Percentiles rank a stretch among this genome's conserved stretches.
Evolutionary conservation across 2,329 filamentous ascomycete genomes (phyloP).

Genomic region (Phialophora tarda): DNA sequence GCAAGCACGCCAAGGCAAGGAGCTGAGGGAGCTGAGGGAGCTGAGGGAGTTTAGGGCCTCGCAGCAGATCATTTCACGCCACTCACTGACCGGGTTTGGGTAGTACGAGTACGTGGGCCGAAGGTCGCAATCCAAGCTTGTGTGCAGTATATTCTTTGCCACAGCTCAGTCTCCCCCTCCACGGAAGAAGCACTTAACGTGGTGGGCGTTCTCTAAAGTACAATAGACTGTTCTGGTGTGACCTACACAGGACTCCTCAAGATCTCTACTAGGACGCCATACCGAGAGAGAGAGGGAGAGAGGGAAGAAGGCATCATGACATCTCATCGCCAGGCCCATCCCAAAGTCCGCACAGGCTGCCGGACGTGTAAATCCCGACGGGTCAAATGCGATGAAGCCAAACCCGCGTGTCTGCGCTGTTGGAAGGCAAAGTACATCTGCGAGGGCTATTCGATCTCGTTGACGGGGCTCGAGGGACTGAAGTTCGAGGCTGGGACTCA

Average conservation of each 20-base stretch:
- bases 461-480: neutral
- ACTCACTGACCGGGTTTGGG: neutral
- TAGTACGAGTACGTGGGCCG: neutral
- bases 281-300: no score
- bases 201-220: no score
- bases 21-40: no score
- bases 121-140: neutral
- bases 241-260: no score
- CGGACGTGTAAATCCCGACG: slow-evolving; percentile 38
- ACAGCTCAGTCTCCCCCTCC: neutral
- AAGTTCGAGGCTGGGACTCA: neutral
- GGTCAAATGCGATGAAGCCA: slow-evolving; percentile 51
- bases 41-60: no score
- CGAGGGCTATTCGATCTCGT: slow-evolving; percentile 15
- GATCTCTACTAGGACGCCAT: no score
- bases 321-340: slow-evolving; percentile 6
- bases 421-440: slow-evolving; percentile 28
- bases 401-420: slow-evolving; percentile 47
- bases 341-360: slow-evolving; percentile 30
- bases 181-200: no score
- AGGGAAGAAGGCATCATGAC: neutral
- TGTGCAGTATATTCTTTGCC: neutral
- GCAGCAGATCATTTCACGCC: no score
- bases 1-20: no score
- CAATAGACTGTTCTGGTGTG: no score